phyloP scores from a whole-genome alignment of 2,329 filamentous ascomycete genomes.

The Myriosclerotinia curreyana region DNA sequence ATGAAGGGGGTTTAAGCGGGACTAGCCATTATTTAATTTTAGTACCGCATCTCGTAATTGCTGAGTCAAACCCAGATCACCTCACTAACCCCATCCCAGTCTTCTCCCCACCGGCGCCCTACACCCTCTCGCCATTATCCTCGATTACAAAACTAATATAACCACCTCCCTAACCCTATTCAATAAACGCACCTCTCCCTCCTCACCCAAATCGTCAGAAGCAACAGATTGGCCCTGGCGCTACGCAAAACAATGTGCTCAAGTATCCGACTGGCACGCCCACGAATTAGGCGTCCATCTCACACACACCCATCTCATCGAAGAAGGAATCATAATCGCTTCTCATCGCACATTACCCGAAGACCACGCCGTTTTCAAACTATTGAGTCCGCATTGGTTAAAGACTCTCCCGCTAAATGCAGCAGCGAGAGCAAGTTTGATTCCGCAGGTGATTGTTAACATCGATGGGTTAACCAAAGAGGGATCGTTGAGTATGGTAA shows the following conservation, averaged over 20 bases:
- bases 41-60: background rate
- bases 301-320: slow-evolving; percentile 46
- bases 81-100: background rate
- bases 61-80: background rate
- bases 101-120: slow-evolving; percentile 42
- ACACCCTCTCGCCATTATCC: slow-evolving; percentile 49
- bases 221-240: slow-evolving; percentile 51
- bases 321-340: slow-evolving; percentile 49
- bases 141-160: slow-evolving; percentile 47
- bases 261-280: slow-evolving; percentile 48
- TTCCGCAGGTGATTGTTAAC: slow-evolving; percentile 46
- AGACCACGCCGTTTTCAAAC: slow-evolving; percentile 45
- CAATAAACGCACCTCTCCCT: slow-evolving; percentile 44
- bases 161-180: slow-evolving; percentile 48
- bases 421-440: slow-evolving; percentile 45
- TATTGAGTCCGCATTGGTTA: slow-evolving; percentile 49
- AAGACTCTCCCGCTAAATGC: slow-evolving; percentile 51
- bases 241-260: slow-evolving; percentile 51
- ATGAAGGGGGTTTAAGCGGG: background rate
- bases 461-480: slow-evolving; percentile 30
- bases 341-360: slow-evolving; percentile 44
- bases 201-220: slow-evolving; percentile 38
- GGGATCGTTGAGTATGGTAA: background rate
- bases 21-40: background rate
- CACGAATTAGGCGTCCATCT: slow-evolving; percentile 50